Percentiles rank a stretch among this genome's conserved stretches.
Evolutionary conservation across 2,329 filamentous ascomycete species (phyloP).

Genomic region (Xylariaceae sp.): DNA sequence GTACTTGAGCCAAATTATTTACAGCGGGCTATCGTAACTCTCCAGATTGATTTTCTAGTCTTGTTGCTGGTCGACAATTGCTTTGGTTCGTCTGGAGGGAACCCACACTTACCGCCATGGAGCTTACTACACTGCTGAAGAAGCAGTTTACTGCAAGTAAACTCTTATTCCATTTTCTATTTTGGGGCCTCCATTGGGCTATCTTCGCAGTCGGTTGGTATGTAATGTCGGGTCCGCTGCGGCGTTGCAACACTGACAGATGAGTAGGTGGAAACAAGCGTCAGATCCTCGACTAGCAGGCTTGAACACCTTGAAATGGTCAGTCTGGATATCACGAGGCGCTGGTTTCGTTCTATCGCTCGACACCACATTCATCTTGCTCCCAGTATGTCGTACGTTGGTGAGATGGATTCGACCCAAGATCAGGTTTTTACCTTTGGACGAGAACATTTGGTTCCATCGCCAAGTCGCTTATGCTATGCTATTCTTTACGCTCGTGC

Average conservation of each 20-base stretch:
- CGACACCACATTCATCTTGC: conserved; percentile 80
- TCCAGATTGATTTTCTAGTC: conserved; percentile 28
- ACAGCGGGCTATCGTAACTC: conserved; percentile 15
- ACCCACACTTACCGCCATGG: conserved; percentile 37
- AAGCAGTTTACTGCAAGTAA: conserved; percentile 68
- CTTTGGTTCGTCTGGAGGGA: conserved; percentile 32
- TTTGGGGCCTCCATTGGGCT: conserved; percentile 72
- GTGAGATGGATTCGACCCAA: conserved; percentile 82
- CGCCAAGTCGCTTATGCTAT: conserved; percentile 88
- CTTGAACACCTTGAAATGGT: conserved; percentile 78
- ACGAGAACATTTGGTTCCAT: conserved; percentile 97
- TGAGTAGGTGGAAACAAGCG: conserved; percentile 70
- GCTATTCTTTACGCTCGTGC: conserved; percentile 74
- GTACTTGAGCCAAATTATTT: conserved; percentile 14
- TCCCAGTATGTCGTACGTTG: conserved; percentile 92
- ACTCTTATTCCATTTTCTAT: conserved; percentile 73
- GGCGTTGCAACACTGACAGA: conserved; percentile 3
- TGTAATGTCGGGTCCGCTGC: conserved; percentile 30
- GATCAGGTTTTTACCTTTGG: conserved; percentile 82
- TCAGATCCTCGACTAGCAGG: conserved; percentile 63
- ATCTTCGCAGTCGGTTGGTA: conserved; percentile 87
- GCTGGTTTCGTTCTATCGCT: conserved; percentile 81
- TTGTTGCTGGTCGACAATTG: conserved; percentile 56
- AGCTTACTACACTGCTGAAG: conserved; percentile 41
- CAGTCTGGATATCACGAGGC: conserved; percentile 94